phyloP scores from a whole-genome alignment of 2,329 filamentous ascomycete genomes.

The Thielaviopsis populi region DNA sequence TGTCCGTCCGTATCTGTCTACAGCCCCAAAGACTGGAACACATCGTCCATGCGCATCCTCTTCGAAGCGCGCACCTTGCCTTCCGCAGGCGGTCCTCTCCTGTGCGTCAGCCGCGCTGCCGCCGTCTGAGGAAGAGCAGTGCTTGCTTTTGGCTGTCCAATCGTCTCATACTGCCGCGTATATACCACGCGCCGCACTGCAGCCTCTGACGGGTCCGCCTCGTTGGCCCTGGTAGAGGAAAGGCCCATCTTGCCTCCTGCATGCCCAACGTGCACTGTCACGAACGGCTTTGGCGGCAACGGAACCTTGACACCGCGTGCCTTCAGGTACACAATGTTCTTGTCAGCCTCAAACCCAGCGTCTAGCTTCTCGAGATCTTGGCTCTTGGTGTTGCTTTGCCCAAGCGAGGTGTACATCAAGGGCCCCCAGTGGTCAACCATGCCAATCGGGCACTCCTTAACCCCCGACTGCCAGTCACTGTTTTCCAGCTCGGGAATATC shows the following conservation, averaged over 20 bases:
- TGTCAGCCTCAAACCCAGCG: background rate
- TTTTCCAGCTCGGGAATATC: background rate
- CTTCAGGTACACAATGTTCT: constrained; percentile 2
- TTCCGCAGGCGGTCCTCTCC: constrained; percentile 15
- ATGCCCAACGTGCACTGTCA: background rate
- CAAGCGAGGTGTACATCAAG: constrained; percentile 6
- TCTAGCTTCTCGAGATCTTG: constrained; percentile 9
- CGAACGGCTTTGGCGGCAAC: constrained; percentile 10
- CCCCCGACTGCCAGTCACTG: background rate
- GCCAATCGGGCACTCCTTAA: constrained; percentile 17
- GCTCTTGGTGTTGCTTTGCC: constrained; percentile 11
- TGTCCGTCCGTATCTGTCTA: too few relatives aligned
- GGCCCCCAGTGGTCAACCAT: constrained; percentile 25
- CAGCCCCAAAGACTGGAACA: constrained; percentile 17
- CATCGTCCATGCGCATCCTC: constrained; percentile 24
- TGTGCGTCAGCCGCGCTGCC: background rate
- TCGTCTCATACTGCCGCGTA: background rate
- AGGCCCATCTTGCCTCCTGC: background rate
- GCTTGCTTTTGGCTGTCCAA: background rate
- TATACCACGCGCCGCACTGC: background rate
- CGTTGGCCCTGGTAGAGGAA: background rate
- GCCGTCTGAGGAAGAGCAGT: background rate
- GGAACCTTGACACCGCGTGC: constrained; percentile 3
- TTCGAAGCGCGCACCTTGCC: constrained; percentile 22
- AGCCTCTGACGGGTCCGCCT: background rate